Evolutionary conservation across 768 basidiomycete genomes (phyloP).

Genomic region (Kwoniella europaea): DNA sequence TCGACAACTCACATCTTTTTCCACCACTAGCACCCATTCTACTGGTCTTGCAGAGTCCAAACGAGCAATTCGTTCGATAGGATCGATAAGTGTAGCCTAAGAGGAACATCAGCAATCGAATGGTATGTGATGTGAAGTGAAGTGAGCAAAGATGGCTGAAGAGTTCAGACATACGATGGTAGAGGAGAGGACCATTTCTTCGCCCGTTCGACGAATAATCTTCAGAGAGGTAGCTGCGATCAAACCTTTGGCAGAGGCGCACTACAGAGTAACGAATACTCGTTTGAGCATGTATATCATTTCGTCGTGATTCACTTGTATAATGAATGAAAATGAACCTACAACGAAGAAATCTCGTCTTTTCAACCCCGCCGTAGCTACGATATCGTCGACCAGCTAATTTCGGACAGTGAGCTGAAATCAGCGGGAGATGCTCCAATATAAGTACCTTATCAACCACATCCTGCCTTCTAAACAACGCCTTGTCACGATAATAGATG

Average conservation of each 20-base stretch:
- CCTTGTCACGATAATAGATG: conserved; percentile 83
- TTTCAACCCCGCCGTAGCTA: conserved; percentile 75
- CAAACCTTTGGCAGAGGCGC: conserved; percentile 87
- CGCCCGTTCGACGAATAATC: conserved; percentile 68
- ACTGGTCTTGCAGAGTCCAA: conserved; percentile 67
- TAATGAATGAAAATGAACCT: conserved; percentile 32
- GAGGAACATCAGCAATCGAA: conserved; percentile 1
- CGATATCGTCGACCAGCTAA: conserved; percentile 86
- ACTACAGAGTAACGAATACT: conserved; percentile 60
- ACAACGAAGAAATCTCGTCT: conserved; percentile 83
- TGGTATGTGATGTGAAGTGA: conserved; percentile 1
- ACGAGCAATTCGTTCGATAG: conserved; percentile 70
- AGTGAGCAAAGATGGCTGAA: not conserved
- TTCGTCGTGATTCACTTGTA: not conserved
- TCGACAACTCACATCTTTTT: conserved; percentile 76
- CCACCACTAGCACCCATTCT: conserved; percentile 82
- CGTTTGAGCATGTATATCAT: not conserved
- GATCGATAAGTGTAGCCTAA: conserved; percentile 78
- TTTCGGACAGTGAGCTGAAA: conserved; percentile 1
- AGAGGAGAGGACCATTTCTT: conserved; percentile 54
- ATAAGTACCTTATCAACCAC: conserved; percentile 72
- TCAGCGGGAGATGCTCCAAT: not conserved
- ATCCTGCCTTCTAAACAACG: conserved; percentile 75
- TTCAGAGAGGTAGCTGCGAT: conserved; percentile 71
- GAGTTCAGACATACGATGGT: conserved; percentile 21